Conservation (phyloP, 2,329 filamentous ascomycete species). For the Dactylellina cionopaga region DNA sequence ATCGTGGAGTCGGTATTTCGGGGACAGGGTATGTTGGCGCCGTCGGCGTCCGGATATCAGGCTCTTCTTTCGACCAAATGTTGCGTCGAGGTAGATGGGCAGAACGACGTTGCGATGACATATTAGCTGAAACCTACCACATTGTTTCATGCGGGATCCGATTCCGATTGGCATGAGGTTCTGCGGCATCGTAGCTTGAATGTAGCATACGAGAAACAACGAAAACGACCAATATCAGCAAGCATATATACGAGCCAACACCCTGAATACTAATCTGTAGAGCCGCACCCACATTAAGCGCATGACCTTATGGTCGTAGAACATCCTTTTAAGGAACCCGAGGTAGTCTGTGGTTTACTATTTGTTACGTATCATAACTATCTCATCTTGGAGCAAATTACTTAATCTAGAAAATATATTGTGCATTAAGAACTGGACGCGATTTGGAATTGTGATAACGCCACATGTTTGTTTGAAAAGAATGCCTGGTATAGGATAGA, state of each 20-base stretch:
- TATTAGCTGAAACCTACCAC: conserved; percentile 36
- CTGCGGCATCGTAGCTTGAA: conserved; percentile 28
- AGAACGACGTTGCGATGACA: background rate
- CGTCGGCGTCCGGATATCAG: conserved; percentile 41
- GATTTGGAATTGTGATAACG: conserved; percentile 39
- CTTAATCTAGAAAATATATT: conserved; percentile 25
- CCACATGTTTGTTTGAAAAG: conserved; percentile 27
- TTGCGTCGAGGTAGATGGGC: conserved; percentile 8
- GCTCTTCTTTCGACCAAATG: conserved; percentile 8
- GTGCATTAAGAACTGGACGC: background rate
- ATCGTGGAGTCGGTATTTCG: conserved; percentile 6
- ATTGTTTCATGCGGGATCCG: conserved; percentile 39
- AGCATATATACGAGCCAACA: too few species aligned
- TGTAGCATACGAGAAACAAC: too few species aligned
- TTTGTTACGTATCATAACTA: too few species aligned
- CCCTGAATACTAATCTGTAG: too few species aligned
- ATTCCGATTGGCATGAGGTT: conserved; percentile 36
- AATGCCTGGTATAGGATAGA: background rate
- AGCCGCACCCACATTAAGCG: too few species aligned
- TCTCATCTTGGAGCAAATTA: conserved; percentile 22
- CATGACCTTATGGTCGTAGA: too few species aligned
- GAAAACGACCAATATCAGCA: too few species aligned
- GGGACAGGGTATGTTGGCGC: conserved; percentile 14
- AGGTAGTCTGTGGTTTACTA: background rate
- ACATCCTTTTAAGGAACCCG: background rate